phyloP scores from a whole-genome alignment of 176 grass and related monocot species.

The Melocanna baccifera region DNA sequence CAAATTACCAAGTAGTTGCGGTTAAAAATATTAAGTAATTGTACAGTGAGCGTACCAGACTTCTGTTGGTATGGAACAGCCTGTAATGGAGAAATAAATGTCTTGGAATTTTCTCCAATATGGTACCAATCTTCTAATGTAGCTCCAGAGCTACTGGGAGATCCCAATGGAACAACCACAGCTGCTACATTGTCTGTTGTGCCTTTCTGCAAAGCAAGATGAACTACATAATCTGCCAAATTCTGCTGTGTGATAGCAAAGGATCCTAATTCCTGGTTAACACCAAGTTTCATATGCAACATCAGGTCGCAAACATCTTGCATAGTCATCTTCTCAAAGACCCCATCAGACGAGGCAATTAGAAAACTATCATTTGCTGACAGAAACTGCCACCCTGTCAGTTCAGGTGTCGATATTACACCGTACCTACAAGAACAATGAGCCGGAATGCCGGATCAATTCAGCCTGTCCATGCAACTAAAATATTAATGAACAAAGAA shows the following conservation, averaged over 20 bases:
- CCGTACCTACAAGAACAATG: constrained; percentile 64
- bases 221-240: constrained; percentile 70
- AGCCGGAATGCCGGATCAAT: constrained; percentile 6
- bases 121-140: constrained; percentile 38
- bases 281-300: constrained; percentile 56
- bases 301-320: constrained; percentile 89
- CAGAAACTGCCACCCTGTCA: constrained; percentile 73
- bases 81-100: constrained; percentile 33
- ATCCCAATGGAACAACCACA: constrained; percentile 77
- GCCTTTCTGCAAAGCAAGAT: constrained; percentile 75
- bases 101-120: constrained; percentile 39
- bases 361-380: constrained; percentile 82
- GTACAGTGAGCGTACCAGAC: constrained; percentile 31
- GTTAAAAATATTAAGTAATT: constrained; percentile 7
- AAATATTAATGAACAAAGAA: constrained; percentile 15
- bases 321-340: constrained; percentile 84
- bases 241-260: constrained; percentile 43
- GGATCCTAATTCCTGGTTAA: constrained; percentile 18
- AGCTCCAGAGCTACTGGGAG: constrained; percentile 36
- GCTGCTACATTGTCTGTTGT: constrained; percentile 89
- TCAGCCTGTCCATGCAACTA: constrained; percentile 17
- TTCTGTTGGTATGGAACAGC: constrained; percentile 28
- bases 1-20: background rate
- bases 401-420: constrained; percentile 85
- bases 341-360: constrained; percentile 76